A percentile compares a stretch with the other conserved stretches of the same genome.
Evolutionary conservation across 2,329 filamentous ascomycete species (phyloP).

Genomic region (Annulohypoxylon truncatum): DNA sequence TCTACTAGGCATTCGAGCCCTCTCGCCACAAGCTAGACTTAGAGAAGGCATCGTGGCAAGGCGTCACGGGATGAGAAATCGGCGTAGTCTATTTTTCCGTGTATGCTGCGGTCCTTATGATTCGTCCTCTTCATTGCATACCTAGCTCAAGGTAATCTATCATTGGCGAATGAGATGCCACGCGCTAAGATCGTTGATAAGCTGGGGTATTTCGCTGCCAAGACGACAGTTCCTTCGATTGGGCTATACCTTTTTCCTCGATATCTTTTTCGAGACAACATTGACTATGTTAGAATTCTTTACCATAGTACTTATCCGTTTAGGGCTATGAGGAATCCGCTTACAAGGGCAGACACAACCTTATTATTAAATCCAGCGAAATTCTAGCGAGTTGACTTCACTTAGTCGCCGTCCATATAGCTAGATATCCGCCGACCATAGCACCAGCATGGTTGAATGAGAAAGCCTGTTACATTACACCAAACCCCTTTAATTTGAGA

Average conservation of each 20-base stretch:
- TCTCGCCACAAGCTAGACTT: constrained; percentile 25
- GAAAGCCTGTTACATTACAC: constrained; percentile 20
- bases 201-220: constrained; percentile 23
- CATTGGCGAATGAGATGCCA: constrained; percentile 29
- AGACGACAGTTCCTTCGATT: constrained; percentile 30
- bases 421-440: constrained; percentile 1
- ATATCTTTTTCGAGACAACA: not conserved
- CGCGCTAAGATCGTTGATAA: constrained; percentile 17
- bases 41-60: constrained; percentile 21
- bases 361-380: not conserved
- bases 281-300: not conserved
- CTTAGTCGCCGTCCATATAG: constrained; percentile 9
- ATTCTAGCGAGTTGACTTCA: constrained; percentile 1
- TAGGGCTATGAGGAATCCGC: constrained; percentile 1
- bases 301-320: not conserved
- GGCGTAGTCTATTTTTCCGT: constrained; percentile 22
- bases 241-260: constrained; percentile 1
- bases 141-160: constrained; percentile 12
- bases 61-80: constrained; percentile 22
- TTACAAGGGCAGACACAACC: not conserved
- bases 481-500: constrained; percentile 17
- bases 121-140: constrained; percentile 20
- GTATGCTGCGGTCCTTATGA: constrained; percentile 15
- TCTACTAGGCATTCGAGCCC: constrained; percentile 1
- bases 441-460: constrained; percentile 18